Conservation (phyloP, 1,139 yeast genomes). For the Citeromyces hawaiiensis region DNA sequence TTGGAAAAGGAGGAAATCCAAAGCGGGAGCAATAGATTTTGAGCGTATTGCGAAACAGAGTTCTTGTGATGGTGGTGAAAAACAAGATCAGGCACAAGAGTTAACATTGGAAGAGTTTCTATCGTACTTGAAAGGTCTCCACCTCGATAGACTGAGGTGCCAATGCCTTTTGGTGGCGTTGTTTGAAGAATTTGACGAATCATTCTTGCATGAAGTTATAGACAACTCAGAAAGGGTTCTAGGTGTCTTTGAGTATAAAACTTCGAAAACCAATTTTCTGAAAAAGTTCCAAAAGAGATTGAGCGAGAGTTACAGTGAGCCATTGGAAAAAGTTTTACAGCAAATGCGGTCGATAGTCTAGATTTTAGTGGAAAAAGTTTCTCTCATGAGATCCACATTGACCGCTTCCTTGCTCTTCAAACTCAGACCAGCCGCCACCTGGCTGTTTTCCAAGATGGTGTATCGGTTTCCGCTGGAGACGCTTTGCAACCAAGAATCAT, state of each 20-base stretch:
- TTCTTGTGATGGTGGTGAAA: neutral
- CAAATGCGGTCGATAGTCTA: too few species aligned
- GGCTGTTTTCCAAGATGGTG: slow-evolving; percentile 23
- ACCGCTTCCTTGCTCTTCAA: slow-evolving; percentile 15
- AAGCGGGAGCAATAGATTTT: neutral
- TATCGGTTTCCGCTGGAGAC: slow-evolving; percentile 20
- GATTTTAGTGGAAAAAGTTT: neutral
- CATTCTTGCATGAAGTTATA: neutral
- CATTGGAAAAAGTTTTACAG: neutral
- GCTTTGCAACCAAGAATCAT: slow-evolving; percentile 15
- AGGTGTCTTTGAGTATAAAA: neutral
- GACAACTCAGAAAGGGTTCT: neutral
- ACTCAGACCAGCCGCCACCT: slow-evolving; percentile 31
- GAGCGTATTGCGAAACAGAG: neutral
- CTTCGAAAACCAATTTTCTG: neutral
- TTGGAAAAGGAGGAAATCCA: neutral
- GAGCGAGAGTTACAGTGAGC: neutral
- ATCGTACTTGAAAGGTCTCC: neutral
- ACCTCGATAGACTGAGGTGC: neutral
- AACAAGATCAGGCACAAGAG: neutral
- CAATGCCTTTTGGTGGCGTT: neutral
- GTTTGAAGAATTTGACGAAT: neutral
- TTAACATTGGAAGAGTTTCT: neutral
- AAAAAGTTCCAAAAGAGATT: neutral
- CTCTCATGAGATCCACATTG: slow-evolving; percentile 6